Conservation (phyloP, 2,329 filamentous ascomycete species). For the Colletotrichum tofieldiae region DNA sequence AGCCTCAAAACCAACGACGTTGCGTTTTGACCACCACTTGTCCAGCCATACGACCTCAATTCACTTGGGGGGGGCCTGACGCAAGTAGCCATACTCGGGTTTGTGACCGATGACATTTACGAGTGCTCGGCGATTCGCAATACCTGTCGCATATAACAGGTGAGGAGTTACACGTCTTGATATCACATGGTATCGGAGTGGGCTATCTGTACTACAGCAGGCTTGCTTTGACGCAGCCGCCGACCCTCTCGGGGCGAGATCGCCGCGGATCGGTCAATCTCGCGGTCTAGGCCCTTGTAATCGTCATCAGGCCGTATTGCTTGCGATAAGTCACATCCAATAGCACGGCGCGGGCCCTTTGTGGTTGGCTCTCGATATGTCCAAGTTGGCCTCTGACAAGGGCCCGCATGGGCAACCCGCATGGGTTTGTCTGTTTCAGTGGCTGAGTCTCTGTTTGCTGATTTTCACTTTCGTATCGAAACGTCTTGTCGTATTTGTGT, state of each 20-base stretch:
- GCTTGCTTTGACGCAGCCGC: conserved; percentile 9
- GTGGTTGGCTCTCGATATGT: neutral
- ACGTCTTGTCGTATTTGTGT: conserved; percentile 11
- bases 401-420: conserved; percentile 9
- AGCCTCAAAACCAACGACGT: conserved; percentile 39
- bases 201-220: conserved; percentile 10
- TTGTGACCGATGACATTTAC: neutral
- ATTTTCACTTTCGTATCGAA: conserved; percentile 33
- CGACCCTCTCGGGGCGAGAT: conserved; percentile 22
- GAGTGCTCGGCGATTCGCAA: neutral
- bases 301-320: conserved; percentile 3
- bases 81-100: neutral
- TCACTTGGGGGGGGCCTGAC: neutral
- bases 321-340: conserved; percentile 5
- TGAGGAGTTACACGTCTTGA: neutral
- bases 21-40: neutral
- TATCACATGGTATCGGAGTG: conserved; percentile 23
- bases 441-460: conserved; percentile 13
- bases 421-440: conserved; percentile 23
- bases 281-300: conserved; percentile 26
- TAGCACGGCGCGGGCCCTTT: conserved; percentile 19
- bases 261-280: conserved; percentile 17
- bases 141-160: neutral
- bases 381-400: neutral
- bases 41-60: neutral